Conservation (phyloP, 805 yeast species). For the Yamadazyma nakazawae region DNA sequence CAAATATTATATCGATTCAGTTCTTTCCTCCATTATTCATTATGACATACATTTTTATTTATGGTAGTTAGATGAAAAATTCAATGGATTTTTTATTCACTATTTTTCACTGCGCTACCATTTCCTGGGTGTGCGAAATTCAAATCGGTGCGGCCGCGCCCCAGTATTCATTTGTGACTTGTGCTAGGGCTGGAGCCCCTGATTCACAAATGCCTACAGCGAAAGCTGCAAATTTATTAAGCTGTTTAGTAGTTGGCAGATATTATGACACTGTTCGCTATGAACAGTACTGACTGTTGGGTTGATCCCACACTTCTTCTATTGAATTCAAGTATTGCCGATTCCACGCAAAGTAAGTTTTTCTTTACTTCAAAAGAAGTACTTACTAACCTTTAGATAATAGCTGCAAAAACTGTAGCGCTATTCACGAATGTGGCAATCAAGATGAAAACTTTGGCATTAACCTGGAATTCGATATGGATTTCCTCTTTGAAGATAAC, state of each 20-base stretch:
- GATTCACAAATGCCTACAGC: not conserved
- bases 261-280: not conserved
- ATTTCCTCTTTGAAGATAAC: not conserved
- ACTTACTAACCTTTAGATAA: not conserved
- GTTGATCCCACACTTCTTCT: not conserved
- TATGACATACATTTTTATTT: slow-evolving; percentile 8
- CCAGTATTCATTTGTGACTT: not conserved
- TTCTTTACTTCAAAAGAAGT: not conserved
- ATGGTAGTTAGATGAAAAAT: slow-evolving; percentile 10
- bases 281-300: not conserved
- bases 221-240: not conserved
- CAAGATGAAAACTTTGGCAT: not conserved
- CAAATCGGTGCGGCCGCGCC: not conserved
- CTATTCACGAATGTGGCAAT: not conserved
- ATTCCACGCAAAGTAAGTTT: not conserved
- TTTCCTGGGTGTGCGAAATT: not conserved
- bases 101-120: slow-evolving; percentile 6
- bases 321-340: not conserved
- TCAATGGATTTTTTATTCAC: slow-evolving; percentile 6
- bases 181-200: not conserved
- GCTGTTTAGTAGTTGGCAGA: not conserved
- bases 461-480: not conserved
- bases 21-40: not conserved
- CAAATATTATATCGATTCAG: not conserved
- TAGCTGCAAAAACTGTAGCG: not conserved